Percentiles rank a stretch among this genome's conserved stretches.
Conservation (phyloP, 805 yeast species). For the Blastobotrys mokoenaii region DNA sequence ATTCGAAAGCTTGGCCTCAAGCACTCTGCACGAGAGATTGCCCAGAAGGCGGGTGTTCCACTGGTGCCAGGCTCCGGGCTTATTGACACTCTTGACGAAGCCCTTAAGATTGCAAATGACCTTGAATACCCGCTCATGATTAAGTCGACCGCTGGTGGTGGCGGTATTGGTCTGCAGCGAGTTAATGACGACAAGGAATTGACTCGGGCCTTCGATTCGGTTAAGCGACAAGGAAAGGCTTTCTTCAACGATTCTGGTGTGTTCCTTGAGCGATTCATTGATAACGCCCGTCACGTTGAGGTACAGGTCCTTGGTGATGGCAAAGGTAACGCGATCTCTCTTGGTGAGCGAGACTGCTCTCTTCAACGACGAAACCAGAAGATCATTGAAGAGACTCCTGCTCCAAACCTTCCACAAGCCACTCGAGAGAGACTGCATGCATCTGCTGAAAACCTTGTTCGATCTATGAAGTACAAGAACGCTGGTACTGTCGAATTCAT, state of each 20-base stretch:
- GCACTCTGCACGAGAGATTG: conserved; percentile 95
- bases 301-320: conserved; percentile 97
- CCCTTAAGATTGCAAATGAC: conserved; percentile 61
- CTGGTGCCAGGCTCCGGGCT: conserved; percentile 95
- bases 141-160: conserved; percentile 98
- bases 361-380: conserved; percentile 96
- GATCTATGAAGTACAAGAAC: conserved; percentile 81
- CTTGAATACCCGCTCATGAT: conserved; percentile 88
- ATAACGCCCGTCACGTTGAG: conserved; percentile 92
- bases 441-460: conserved; percentile 78
- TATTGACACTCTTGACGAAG: conserved; percentile 63
- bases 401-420: conserved; percentile 79
- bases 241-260: conserved; percentile 96
- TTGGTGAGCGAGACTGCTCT: conserved; percentile 97
- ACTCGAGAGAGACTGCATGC: conserved; percentile 68
- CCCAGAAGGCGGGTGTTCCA: conserved; percentile 86
- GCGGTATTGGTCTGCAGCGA: conserved; percentile 95
- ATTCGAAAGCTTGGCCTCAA: conserved; percentile 86
- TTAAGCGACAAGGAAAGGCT: conserved; percentile 86
- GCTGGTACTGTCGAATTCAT: conserved; percentile 98
- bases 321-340: conserved; percentile 79
- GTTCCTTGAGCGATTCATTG: conserved; percentile 88
- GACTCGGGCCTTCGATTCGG: conserved; percentile 78
- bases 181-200: conserved; percentile 79
- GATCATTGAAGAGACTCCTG: conserved; percentile 95